Evolutionary conservation across 192 early-diverging fungal genomes (phyloP).

Genomic region (Coemansia guatemalensis): DNA sequence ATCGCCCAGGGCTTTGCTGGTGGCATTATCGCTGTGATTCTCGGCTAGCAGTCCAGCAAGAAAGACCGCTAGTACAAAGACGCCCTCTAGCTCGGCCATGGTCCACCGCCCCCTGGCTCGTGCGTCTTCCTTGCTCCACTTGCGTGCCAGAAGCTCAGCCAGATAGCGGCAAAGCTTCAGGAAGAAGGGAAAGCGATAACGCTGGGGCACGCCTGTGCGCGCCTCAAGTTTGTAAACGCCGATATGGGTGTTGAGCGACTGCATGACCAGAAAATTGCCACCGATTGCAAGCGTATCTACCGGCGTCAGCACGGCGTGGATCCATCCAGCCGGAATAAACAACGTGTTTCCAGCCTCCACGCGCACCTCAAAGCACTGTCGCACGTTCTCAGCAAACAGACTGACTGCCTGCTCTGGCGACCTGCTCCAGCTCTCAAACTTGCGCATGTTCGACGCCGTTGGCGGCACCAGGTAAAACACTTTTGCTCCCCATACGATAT

Average conservation of each 20-base stretch:
- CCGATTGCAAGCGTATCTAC: conserved; percentile 87
- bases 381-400: conserved; percentile 85
- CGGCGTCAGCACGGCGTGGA: conserved; percentile 92
- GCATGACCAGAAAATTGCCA: conserved; percentile 81
- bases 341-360: conserved; percentile 81
- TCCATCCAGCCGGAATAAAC: conserved; percentile 97
- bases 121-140: conserved; percentile 50
- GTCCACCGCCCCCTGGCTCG: conserved; percentile 25
- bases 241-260: conserved; percentile 77
- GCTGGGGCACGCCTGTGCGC: conserved; percentile 71
- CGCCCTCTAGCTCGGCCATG: conserved; percentile 59
- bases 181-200: conserved; percentile 87
- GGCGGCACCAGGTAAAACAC: conserved; percentile 89
- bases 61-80: conserved; percentile 54
- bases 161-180: conserved; percentile 84
- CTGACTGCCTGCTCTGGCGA: conserved; percentile 68
- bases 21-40: conserved; percentile 23
- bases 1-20: conserved; percentile 40
- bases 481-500: conserved; percentile 83
- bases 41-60: conserved; percentile 32
- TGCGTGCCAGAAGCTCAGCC: conserved; percentile 58
- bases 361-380: conserved; percentile 74
- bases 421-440: conserved; percentile 87
- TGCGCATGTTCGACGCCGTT: conserved; percentile 77
- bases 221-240: conserved; percentile 74